These are phyloP conservation scores for Chlorophyllum brunneum DNA, from an alignment of 768 basidiomycete genomes.

Conservation along the genomic window DNA sequence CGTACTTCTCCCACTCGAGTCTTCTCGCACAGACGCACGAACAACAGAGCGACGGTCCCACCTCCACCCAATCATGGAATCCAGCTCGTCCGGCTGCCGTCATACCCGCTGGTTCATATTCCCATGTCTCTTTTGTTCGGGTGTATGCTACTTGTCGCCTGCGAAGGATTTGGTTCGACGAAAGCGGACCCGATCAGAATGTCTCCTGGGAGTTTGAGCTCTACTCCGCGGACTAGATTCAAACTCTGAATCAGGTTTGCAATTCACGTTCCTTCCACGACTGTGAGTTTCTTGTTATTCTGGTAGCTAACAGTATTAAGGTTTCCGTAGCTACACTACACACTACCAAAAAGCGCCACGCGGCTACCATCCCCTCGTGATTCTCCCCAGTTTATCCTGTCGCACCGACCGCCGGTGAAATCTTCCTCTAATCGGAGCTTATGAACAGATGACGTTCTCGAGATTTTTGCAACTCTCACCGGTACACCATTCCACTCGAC, in stretches of 20 bases:
- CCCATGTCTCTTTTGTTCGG: constrained; percentile 68
- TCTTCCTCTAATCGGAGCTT: too few species aligned
- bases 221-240: constrained; percentile 37
- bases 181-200: constrained; percentile 46
- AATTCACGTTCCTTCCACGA: background rate
- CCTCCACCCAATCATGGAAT: background rate
- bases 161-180: constrained; percentile 73
- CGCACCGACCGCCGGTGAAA: too few species aligned
- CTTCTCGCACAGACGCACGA: constrained; percentile 11
- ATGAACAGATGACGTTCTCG: background rate
- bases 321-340: too few species aligned
- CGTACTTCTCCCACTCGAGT: constrained; percentile 52
- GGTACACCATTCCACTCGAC: background rate
- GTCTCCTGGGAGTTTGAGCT: constrained; percentile 77
- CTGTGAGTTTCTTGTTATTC: background rate
- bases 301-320: too few species aligned
- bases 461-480: background rate
- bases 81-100: background rate
- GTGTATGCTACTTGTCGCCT: constrained; percentile 77
- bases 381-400: too few species aligned
- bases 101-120: constrained; percentile 29
- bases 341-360: too few species aligned
- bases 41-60: background rate
- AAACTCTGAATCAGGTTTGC: background rate
- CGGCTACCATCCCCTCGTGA: too few species aligned